These are phyloP conservation scores for Pseudocercospora fijiensis DNA, from an alignment of 2,329 filamentous ascomycete genomes.

Conservation along the genomic window DNA sequence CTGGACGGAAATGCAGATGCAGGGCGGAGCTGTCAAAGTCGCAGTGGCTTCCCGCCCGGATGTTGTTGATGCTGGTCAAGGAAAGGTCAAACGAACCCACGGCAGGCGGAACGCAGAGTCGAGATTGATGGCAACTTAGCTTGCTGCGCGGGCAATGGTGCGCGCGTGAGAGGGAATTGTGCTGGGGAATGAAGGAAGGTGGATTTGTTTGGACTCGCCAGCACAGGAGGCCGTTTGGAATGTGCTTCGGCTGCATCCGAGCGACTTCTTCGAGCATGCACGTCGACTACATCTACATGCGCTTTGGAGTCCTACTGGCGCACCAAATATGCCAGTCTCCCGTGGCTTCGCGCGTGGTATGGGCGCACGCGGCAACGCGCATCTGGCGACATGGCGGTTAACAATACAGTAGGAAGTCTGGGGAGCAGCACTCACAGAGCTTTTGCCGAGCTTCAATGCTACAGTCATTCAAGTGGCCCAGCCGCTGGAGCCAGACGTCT, in stretches of 20 bases:
- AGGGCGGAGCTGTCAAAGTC: slow-evolving; percentile 3
- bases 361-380: too few relatives aligned
- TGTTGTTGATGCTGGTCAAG: slow-evolving; percentile 8
- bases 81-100: slow-evolving; percentile 1
- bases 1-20: slow-evolving; percentile 7
- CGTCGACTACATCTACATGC: not conserved
- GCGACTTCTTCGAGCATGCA: not conserved
- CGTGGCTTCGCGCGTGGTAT: not conserved
- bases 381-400: not conserved
- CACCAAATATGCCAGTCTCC: not conserved
- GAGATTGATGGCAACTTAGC: not conserved
- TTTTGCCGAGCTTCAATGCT: too few relatives aligned
- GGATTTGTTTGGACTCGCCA: not conserved
- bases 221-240: not conserved
- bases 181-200: not conserved
- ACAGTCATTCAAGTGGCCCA: too few relatives aligned
- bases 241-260: not conserved
- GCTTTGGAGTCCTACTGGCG: not conserved
- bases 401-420: not conserved
- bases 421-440: not conserved
- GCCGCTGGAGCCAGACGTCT: not conserved
- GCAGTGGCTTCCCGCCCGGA: not conserved
- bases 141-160: not conserved
- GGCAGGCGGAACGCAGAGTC: not conserved
- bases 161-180: not conserved